Percentiles rank a stretch among this genome's conserved stretches.
phyloP scores from a whole-genome alignment of 306 rosid genomes.

The Herpetospermum pedunculosum region DNA sequence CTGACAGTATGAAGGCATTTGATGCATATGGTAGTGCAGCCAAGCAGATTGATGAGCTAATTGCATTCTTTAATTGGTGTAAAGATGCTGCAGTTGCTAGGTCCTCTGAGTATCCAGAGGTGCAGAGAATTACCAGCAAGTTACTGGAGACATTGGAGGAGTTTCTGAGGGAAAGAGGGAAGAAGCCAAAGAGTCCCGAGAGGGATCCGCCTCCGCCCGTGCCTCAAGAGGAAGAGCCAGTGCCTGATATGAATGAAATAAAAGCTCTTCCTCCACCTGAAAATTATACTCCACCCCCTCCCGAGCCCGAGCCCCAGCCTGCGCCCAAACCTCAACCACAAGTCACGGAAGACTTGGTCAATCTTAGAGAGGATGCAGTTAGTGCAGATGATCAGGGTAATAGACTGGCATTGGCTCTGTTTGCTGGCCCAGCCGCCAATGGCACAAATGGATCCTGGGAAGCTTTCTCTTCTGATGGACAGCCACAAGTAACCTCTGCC shows the following conservation, averaged over 20 bases:
- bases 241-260: conserved; percentile 73
- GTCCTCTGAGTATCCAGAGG: conserved; percentile 90
- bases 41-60: conserved; percentile 81
- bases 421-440: conserved; percentile 61
- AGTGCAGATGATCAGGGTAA: conserved; percentile 85
- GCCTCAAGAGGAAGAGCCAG: conserved; percentile 57
- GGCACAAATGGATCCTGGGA: conserved; percentile 84
- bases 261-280: conserved; percentile 93
- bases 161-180: conserved; percentile 85
- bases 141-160: conserved; percentile 87
- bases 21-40: conserved; percentile 92
- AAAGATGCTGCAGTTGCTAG: conserved; percentile 75
- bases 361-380: conserved; percentile 65
- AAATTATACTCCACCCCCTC: conserved; percentile 62
- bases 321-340: conserved; percentile 40
- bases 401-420: conserved; percentile 72
- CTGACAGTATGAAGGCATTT: conserved; percentile 83
- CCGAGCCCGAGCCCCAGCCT: conserved; percentile 51
- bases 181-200: conserved; percentile 81
- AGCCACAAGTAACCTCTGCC: conserved; percentile 81
- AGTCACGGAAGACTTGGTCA: conserved; percentile 52
- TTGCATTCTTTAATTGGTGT: conserved; percentile 65
- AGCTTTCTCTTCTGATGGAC: conserved; percentile 84
- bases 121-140: conserved; percentile 82
- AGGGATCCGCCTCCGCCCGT: conserved; percentile 38